phyloP scores from a whole-genome alignment of 2,329 filamentous ascomycete species.

The Pseudogymnoascus sp. region DNA sequence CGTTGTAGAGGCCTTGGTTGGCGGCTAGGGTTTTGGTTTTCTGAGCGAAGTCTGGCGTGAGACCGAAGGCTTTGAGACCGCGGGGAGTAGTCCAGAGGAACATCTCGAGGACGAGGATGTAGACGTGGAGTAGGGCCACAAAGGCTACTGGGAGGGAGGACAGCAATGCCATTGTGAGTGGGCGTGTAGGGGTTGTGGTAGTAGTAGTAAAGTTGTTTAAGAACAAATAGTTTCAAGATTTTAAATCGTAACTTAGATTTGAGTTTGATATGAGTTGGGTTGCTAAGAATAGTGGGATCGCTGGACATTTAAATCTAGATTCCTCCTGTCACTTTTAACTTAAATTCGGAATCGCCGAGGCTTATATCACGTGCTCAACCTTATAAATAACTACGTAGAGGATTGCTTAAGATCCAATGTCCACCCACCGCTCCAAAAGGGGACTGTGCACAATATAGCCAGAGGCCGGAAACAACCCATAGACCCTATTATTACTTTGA shows the following conservation, averaged over 20 bases:
- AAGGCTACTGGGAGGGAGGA: conserved; percentile 31
- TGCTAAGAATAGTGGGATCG: neutral
- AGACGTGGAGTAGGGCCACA: conserved; percentile 37
- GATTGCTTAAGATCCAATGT: no score
- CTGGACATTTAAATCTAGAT: neutral
- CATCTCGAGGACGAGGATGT: conserved; percentile 43
- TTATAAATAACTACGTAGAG: neutral
- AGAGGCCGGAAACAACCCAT: neutral
- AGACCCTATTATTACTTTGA: neutral
- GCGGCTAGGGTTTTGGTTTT: conserved; percentile 38
- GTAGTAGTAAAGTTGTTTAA: neutral
- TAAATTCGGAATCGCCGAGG: neutral
- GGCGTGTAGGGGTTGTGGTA: neutral
- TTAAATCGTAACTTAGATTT: neutral
- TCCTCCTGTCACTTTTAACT: neutral
- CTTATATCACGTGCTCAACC: neutral
- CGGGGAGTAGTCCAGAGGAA: conserved; percentile 41
- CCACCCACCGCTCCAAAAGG: neutral
- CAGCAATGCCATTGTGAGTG: conserved; percentile 28
- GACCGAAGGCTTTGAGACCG: conserved; percentile 37
- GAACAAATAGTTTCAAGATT: neutral
- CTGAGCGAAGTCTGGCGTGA: conserved; percentile 38
- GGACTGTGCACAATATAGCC: neutral
- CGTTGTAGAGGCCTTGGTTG: conserved; percentile 47
- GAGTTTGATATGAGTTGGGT: neutral